phyloP scores from a whole-genome alignment of 2,329 filamentous ascomycete species.

The Zymoseptoria ardabiliae region DNA sequence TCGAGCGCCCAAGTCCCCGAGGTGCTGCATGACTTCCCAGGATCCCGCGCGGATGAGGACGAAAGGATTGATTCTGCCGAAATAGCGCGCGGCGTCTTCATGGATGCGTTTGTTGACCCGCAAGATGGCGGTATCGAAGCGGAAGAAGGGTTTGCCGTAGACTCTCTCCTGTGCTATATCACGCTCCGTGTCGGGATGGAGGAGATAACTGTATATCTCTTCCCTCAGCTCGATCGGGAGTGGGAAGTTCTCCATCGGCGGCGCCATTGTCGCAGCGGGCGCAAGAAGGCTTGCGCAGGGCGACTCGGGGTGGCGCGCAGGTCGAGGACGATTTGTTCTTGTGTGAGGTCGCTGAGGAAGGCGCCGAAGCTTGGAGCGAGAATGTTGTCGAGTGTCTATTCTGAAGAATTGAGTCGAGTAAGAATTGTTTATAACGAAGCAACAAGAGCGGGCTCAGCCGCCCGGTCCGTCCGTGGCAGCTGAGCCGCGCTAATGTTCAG shows the following conservation, averaged over 20 bases:
- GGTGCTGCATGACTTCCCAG: background rate
- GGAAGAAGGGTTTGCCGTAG: background rate
- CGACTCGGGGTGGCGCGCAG: background rate
- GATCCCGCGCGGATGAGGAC: background rate
- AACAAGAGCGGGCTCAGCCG: too few relatives aligned
- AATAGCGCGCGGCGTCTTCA: background rate
- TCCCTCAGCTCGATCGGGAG: background rate
- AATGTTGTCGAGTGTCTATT: background rate
- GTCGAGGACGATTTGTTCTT: background rate
- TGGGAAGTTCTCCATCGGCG: background rate
- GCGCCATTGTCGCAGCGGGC: background rate
- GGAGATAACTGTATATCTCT: background rate
- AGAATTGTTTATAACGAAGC: background rate
- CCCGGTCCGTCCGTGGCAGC: background rate
- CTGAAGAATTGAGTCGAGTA: background rate
- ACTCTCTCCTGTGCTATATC: background rate
- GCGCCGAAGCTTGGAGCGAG: background rate
- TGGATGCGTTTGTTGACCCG: background rate
- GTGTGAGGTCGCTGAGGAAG: background rate
- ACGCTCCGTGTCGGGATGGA: background rate
- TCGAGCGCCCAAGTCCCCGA: background rate
- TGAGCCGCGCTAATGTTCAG: background rate
- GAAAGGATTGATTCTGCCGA: background rate
- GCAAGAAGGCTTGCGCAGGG: background rate
- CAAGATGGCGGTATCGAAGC: background rate